Percentiles rank a stretch among this genome's conserved stretches.
These are phyloP conservation scores for Forsythia viridissima DNA, from an alignment of 257 asterid genomes.

Conservation along the genomic window DNA sequence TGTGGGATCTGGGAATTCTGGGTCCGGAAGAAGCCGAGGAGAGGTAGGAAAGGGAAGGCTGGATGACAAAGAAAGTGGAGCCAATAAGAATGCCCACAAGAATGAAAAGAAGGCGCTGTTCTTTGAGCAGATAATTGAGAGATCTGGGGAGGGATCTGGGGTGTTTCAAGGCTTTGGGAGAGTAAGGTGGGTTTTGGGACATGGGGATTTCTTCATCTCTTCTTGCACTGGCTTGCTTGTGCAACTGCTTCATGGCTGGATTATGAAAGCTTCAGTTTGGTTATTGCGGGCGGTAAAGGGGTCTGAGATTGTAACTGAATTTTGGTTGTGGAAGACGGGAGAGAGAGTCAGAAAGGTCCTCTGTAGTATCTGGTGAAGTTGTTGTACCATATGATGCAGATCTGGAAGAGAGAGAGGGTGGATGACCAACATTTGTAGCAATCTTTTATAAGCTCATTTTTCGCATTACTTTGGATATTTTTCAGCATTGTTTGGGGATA, in stretches of 20 bases:
- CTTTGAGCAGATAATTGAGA: conserved; percentile 68
- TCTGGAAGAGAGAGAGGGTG: neutral
- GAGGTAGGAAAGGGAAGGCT: conserved; percentile 55
- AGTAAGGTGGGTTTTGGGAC: conserved; percentile 54
- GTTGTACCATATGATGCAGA: neutral
- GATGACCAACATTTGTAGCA: no score
- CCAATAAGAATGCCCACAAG: conserved; percentile 75
- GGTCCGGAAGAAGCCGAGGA: conserved; percentile 22
- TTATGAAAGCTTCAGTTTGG: neutral
- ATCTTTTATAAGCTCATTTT: no score
- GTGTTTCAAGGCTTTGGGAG: conserved; percentile 78
- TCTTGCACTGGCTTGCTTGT: conserved; percentile 63
- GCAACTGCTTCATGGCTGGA: conserved; percentile 75
- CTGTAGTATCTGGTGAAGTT: neutral
- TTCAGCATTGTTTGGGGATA: no score
- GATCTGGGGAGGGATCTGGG: conserved; percentile 79
- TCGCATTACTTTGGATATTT: no score
- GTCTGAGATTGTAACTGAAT: neutral
- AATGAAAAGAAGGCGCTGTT: conserved; percentile 82
- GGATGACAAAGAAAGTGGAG: conserved; percentile 72
- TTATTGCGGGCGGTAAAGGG: neutral
- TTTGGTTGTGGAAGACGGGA: neutral
- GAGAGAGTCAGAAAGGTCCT: neutral
- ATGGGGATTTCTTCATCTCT: conserved; percentile 66
- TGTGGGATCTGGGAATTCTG: conserved; percentile 28